Evolutionary conservation across 78 protist species (phyloP), one percentile per base, ranked within the genome.

Genomic region (Dictyostelium firmibasis): DNA sequence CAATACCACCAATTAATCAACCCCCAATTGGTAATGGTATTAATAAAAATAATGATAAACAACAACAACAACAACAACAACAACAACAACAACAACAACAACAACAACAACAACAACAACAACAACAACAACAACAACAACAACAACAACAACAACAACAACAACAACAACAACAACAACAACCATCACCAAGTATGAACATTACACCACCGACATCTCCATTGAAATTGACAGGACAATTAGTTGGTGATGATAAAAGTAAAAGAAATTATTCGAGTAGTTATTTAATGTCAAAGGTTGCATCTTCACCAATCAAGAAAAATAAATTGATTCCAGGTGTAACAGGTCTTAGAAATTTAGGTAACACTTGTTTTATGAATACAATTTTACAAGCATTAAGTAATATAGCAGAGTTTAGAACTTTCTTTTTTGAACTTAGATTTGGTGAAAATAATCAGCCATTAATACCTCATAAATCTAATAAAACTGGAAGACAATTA

Each of bases 291-390:
- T 76, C 85, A 44, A 86, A 76, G 57, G 60, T 86, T 25, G 92
- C 92, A 38, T 86, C 85, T 4, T 86, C 92, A 57, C 92, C 92
- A 20, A 43, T 86, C 20, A 86, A 86, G 23, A 27, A 74, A 14
- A 86, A 86, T 50, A 78, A 57, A 57, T 44, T 91, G 11, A 91
- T 83, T 35, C 96, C 96, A 20, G 96, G 96, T 53, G 84, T 75
- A 0, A 93, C 89, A 25, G 96, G 96, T 25, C 31, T 93, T 16
- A 57, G 96, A 36, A 93, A 93, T 70, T 33, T 93, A 10, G 96
- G 96, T 10, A 93, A 93, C n/a, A 93, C 96, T 57, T 93, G 96
- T 62, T 93, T 86, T 77, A 93, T 93, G 96, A 93, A 93, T 74
- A 93, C 94, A n/a, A 67, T 93, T 41, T 41, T 93, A n/a, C 96